Evolutionary conservation across 495 filamentous ascomycete species (phyloP), one percentile per base, ranked within the genome.

Genomic region (Annulohypoxylon moriforme): DNA sequence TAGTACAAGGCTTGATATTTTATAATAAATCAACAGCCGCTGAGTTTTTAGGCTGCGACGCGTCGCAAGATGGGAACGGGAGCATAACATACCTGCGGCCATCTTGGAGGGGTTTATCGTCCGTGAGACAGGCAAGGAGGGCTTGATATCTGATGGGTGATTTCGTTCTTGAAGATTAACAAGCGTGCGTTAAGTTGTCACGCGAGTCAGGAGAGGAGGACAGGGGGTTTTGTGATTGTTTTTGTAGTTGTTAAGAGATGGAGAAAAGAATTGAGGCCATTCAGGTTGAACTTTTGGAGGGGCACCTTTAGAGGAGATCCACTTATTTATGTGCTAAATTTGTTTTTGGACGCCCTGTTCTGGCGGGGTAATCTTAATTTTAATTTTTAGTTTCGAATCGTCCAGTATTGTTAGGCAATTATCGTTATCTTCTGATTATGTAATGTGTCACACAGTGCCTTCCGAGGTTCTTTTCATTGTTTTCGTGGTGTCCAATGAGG

Each of bases 331-430:
- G 31, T 50, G 55, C 66, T 73, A 66, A 69, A 63, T 61, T 67
- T 69, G 55, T 68, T 73, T 73, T 68, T 61, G 56, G 47, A 58
- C 22, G 36, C 25, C 33, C n/a, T 57, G 36, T 18, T 38, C 65
- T 68, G 60, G 70, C 70, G 70, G 70, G 70, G 70, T 73, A 73
- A 64, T 64, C 44, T 60, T 65, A 33, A 50, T 64, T 69, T 59
- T 56, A 22, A 40, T 44, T 27, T 52, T 60, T 38, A 16, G 40
- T 60, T 56, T 57, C 33, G 42, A 9, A 52, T 40, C 36, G 36
- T n/a, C 36, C 36, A 44, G 55, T 60, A 34, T 22, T 36, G 63
- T 59, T 40, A 59, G 68, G 68, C 55, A 44, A 58, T 58, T 40
- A 64, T 69, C 52, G 52, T 52, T 67, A 69, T 64, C 44, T 25